Percentiles rank a stretch among this genome's conserved stretches.
These are phyloP conservation scores for Pinus tabuliformis DNA, from an alignment of 75 land plant genomes.

Conservation along the genomic window DNA sequence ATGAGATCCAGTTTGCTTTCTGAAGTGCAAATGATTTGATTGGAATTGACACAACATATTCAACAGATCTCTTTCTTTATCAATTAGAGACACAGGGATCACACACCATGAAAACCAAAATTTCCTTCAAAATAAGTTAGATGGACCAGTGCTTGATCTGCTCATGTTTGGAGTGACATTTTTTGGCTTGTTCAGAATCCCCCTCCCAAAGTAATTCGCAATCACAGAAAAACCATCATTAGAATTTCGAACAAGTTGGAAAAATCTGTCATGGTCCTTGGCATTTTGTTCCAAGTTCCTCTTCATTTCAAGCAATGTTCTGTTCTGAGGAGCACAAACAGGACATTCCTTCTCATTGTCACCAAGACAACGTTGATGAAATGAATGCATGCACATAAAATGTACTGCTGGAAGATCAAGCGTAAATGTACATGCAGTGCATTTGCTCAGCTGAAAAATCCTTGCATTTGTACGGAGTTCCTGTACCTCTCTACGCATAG, in stretches of 20 bases:
- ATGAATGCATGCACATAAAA: slow-evolving; percentile 99
- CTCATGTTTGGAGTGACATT: slow-evolving; percentile 6
- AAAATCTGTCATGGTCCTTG: slow-evolving; percentile 78
- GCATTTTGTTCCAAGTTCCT: slow-evolving; percentile 81
- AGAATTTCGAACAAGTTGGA: slow-evolving; percentile 74
- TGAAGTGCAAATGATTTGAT: background rate
- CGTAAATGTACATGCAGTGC: slow-evolving; percentile 89
- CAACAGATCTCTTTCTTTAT: background rate
- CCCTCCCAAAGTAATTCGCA: slow-evolving; percentile 96
- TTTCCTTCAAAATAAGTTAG: background rate
- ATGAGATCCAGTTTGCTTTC: background rate
- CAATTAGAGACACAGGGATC: background rate
- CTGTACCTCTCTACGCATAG: slow-evolving; percentile 89
- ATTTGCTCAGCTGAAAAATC: slow-evolving; percentile 93
- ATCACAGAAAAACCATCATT: slow-evolving; percentile 97
- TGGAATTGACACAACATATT: background rate
- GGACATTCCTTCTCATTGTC: slow-evolving; percentile 99
- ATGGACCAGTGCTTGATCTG: background rate
- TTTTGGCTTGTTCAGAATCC: slow-evolving; percentile 68
- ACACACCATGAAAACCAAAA: background rate
- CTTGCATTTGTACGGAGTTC: slow-evolving; percentile 88
- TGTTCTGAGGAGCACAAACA: slow-evolving; percentile 84
- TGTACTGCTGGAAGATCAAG: slow-evolving; percentile 98
- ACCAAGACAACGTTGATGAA: slow-evolving; percentile 92
- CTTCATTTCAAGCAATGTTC: slow-evolving; percentile 80